Base-by-base conservation (phyloP, 2,329 filamentous ascomycete species). In the Pseudogymnoascus sp. region DNA sequence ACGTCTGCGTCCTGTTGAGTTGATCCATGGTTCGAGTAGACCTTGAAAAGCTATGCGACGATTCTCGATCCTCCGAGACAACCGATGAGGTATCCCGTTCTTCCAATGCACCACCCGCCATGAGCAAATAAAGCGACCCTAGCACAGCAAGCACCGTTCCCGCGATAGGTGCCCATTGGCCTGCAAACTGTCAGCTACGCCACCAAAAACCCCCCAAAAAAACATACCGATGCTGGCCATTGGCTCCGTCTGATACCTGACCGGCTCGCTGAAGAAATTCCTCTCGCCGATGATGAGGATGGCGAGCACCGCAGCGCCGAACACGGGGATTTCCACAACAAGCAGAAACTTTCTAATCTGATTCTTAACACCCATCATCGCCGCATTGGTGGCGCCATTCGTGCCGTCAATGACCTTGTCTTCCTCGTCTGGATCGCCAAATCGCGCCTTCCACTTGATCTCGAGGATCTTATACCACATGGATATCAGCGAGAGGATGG, bases 391-490 rank as follows among this genome's bases (percentile, higher is more conserved):
- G 0, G 82, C 80, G 2, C 79, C 79, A 41, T 85, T 84, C 2
- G 81, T 83, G 10, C 80, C 81, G 58, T 78, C 74, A 16, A 83
- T 82, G 0, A 69, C 67, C 39, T 78, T 71, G 43, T 82, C 71
- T 1, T 72, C 65, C 19, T 70, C 67, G 7, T 71, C 66, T 31
- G 31, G 10, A 19, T 72, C 67, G 1, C 75, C 75, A 39, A 77
- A 78, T 0, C 74, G 72, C 41, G 72, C 75, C 65, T 78, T 82
- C 82, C 83, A 86, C 63, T 87, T 87, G 59, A 81, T 79, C 64
- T 86, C 80, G 1, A 86, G 71, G 4, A 89, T 86, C 67, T 85
- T 87, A 65, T 83, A 81, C 80, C 82, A 84, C 73, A 84, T 87
- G 0, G 81, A 84, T 0, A 83, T 75, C 7, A 88, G 72, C 7